These are phyloP conservation scores for Oryza longistaminata DNA, from an alignment of 176 grass and related monocot genomes.

Conservation along the genomic window DNA sequence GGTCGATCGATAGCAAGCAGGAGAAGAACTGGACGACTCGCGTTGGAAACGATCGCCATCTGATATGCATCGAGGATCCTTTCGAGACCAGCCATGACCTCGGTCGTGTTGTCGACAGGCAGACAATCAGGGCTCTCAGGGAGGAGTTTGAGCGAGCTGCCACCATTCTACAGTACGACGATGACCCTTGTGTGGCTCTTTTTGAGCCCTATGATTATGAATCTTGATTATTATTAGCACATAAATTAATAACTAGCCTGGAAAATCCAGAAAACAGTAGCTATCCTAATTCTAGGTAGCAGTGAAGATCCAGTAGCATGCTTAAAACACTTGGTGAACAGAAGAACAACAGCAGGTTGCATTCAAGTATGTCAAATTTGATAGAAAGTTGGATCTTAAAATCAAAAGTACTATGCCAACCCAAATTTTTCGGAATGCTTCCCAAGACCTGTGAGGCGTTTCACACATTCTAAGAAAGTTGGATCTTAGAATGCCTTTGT, in stretches of 20 bases:
- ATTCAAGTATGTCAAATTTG: no score
- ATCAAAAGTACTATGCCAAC: no score
- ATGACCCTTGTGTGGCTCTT: slow-evolving; percentile 42
- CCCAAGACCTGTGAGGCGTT: no score
- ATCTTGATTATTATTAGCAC: background rate
- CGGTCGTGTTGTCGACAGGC: slow-evolving; percentile 53
- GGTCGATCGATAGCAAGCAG: slow-evolving; percentile 33
- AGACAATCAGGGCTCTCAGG: slow-evolving; percentile 50
- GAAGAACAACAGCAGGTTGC: no score
- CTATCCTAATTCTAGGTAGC: background rate
- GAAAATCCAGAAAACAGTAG: background rate
- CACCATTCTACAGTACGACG: slow-evolving; percentile 32
- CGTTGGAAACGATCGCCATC: slow-evolving; percentile 57
- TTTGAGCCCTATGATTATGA: slow-evolving; percentile 35
- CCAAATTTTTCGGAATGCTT: no score
- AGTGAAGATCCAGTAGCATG: no score
- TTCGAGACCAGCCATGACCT: slow-evolving; percentile 60
- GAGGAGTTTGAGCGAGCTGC: slow-evolving; percentile 65
- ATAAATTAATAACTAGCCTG: background rate
- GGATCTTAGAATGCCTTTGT: no score
- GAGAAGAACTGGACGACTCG: slow-evolving; percentile 63
- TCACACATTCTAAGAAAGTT: no score
- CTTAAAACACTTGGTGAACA: no score
- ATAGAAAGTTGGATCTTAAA: no score
- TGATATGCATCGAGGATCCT: slow-evolving; percentile 71